Conservation (phyloP, 768 basidiomycete genomes). For the Suillus spraguei region DNA sequence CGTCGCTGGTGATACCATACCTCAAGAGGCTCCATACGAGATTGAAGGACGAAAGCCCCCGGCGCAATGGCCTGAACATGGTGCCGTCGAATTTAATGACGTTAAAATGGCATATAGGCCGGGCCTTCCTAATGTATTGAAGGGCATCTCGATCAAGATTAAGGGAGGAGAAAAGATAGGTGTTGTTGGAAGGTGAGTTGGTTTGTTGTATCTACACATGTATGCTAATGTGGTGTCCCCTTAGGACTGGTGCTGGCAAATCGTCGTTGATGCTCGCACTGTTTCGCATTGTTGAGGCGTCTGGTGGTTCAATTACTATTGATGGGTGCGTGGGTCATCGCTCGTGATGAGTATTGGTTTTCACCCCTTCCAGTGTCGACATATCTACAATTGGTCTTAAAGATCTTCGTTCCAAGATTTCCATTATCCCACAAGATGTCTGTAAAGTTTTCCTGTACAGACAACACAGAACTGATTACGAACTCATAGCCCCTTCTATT, state of each 20-base stretch:
- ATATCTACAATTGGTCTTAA: constrained; percentile 69
- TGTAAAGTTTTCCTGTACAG: constrained; percentile 19
- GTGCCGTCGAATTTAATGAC: constrained; percentile 63
- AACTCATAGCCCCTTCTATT: constrained; percentile 53
- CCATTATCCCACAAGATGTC: constrained; percentile 73
- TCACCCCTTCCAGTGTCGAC: constrained; percentile 47
- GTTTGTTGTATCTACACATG: not conserved
- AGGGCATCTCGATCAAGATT: constrained; percentile 62
- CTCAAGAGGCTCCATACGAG: constrained; percentile 68
- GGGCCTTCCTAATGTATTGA: constrained; percentile 72
- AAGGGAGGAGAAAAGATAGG: constrained; percentile 75
- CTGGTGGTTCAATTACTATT: constrained; percentile 58
- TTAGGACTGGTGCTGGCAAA: constrained; percentile 57
- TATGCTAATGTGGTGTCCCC: not conserved
- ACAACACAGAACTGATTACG: constrained; percentile 3
- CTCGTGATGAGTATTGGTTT: not conserved
- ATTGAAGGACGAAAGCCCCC: constrained; percentile 57
- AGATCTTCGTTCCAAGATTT: constrained; percentile 59
- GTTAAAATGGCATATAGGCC: constrained; percentile 65
- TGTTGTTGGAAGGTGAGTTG: constrained; percentile 58
- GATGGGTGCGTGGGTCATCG: constrained; percentile 49
- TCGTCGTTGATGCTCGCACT: constrained; percentile 66
- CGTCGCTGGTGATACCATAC: constrained; percentile 49
- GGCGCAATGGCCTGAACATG: constrained; percentile 62
- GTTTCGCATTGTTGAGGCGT: constrained; percentile 70